Evolutionary conservation across 768 basidiomycete genomes (phyloP).

Genomic region (Trametes sanguinea): DNA sequence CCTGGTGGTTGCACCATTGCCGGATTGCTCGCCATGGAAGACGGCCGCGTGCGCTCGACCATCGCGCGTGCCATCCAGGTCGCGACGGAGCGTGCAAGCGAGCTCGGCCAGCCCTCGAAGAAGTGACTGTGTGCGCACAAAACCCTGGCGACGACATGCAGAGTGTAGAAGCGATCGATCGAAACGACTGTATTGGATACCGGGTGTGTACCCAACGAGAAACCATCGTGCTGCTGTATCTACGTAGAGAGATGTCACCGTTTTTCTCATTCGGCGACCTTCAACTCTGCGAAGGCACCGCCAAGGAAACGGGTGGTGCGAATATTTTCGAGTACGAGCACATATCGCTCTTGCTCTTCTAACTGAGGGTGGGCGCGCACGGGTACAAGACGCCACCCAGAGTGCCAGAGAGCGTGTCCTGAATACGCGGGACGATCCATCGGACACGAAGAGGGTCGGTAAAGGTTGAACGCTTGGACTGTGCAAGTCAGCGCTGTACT

Average conservation of each 20-base stretch:
- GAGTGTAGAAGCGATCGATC: not conserved
- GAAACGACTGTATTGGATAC: not conserved
- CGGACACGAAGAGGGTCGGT: no score
- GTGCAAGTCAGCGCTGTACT: no score
- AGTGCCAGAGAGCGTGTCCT: conserved; percentile 7
- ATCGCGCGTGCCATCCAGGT: conserved; percentile 94
- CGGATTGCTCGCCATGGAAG: conserved; percentile 92
- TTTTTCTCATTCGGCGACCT: conserved; percentile 31
- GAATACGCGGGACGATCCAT: not conserved
- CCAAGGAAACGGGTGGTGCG: conserved; percentile 31
- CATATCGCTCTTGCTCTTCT: conserved; percentile 20
- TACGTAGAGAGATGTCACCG: conserved; percentile 21
- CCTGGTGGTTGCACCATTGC: conserved; percentile 99
- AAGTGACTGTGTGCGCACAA: conserved; percentile 37
- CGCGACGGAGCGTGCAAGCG: conserved; percentile 86
- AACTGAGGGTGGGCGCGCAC: conserved; percentile 10
- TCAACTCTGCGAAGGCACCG: conserved; percentile 25
- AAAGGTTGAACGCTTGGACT: no score
- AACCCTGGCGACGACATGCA: not conserved
- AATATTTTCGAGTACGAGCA: conserved; percentile 14
- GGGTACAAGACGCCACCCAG: conserved; percentile 5
- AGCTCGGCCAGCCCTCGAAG: conserved; percentile 73
- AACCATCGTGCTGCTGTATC: no score
- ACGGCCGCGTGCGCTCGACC: conserved; percentile 89
- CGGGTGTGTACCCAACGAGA: no score